Percentiles rank a stretch among this genome's conserved stretches.
phyloP scores from a whole-genome alignment of 805 yeast genomes.

The Myxozyma sirexii region DNA sequence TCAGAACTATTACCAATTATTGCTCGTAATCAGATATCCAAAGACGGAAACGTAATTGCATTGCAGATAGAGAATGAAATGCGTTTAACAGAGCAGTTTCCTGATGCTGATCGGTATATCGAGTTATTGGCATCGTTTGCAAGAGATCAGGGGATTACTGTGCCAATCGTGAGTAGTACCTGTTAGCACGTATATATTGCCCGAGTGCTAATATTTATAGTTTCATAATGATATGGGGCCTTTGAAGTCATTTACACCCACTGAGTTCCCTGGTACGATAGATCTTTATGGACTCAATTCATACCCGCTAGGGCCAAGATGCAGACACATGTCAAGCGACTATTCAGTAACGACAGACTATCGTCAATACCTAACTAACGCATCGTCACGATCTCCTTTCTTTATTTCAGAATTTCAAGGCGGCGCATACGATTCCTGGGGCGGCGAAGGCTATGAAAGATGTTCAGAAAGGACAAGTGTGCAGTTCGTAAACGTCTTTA shows the following conservation, averaged over 20 bases:
- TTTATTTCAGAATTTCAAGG: constrained; percentile 23
- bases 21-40: constrained; percentile 19
- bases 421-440: constrained; percentile 27
- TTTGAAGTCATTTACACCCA: constrained; percentile 15
- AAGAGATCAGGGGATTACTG: constrained; percentile 13
- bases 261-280: constrained; percentile 7
- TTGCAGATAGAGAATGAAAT: constrained; percentile 25
- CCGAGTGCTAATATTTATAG: constrained; percentile 6
- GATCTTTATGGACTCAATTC: constrained; percentile 26
- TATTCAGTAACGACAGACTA: constrained; percentile 5
- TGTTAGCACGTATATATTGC: neutral
- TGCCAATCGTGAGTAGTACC: constrained; percentile 20
- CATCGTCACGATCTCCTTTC: constrained; percentile 6
- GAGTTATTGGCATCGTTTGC: constrained; percentile 1
- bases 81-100: neutral
- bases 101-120: constrained; percentile 16
- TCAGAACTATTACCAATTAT: constrained; percentile 18
- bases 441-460: constrained; percentile 23
- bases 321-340: neutral
- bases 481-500: constrained; percentile 19
- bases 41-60: constrained; percentile 23
- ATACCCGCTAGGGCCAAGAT: constrained; percentile 19
- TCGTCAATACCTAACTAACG: constrained; percentile 13
- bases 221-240: constrained; percentile 21
- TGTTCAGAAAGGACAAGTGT: constrained; percentile 14